Conservation (phyloP, 2,329 filamentous ascomycete species). For the Neofusicoccum umdonicola region DNA sequence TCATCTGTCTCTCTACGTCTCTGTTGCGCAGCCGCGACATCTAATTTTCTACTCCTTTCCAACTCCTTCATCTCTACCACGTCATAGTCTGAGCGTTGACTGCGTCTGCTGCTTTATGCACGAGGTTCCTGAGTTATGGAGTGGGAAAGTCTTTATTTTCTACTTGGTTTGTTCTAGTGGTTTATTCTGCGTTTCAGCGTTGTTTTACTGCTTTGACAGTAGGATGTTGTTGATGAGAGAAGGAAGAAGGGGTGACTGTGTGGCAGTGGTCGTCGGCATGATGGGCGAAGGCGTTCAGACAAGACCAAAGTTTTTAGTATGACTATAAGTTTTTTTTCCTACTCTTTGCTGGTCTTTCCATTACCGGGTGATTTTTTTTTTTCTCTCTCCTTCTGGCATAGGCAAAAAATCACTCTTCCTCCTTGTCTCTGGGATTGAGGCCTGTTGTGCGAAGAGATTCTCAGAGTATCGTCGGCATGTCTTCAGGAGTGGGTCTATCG, state of each 20-base stretch:
- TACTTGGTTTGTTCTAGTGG: background rate
- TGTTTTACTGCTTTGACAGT: slow-evolving; percentile 10
- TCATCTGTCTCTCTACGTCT: background rate
- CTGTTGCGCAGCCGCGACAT: slow-evolving; percentile 1
- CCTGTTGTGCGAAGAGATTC: background rate
- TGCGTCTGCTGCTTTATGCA: background rate
- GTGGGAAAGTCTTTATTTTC: background rate
- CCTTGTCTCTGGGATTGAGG: background rate
- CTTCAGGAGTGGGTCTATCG: too few species aligned
- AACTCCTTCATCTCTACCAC: background rate
- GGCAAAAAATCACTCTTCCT: slow-evolving; percentile 6
- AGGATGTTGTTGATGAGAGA: slow-evolving; percentile 3
- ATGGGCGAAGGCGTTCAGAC: slow-evolving; percentile 15
- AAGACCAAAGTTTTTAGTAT: slow-evolving; percentile 13
- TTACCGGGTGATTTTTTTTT: background rate
- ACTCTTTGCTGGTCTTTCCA: background rate
- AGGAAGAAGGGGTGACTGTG: background rate
- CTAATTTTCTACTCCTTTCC: background rate
- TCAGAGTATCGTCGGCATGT: too few species aligned
- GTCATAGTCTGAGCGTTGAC: slow-evolving; percentile 12
- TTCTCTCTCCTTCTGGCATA: background rate
- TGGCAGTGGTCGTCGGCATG: slow-evolving; percentile 1
- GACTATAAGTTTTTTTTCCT: background rate
- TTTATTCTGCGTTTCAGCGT: slow-evolving; percentile 13
- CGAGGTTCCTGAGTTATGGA: background rate